These are phyloP conservation scores for Exophiala sp. DNA, from an alignment of 2,329 filamentous ascomycete genomes.

Conservation along the genomic window DNA sequence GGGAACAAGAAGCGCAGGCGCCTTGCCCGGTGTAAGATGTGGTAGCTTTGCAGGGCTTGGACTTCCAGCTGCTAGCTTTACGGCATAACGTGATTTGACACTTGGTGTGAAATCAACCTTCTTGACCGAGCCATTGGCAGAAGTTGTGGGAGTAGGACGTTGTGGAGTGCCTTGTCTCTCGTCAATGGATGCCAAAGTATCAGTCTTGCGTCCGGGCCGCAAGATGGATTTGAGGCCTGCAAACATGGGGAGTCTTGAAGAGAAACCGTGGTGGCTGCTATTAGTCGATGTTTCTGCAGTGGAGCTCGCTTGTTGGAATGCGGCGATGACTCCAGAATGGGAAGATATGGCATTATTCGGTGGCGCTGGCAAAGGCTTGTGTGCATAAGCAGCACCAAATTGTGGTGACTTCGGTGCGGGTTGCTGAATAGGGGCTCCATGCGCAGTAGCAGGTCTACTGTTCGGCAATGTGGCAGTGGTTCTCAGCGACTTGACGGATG, in stretches of 20 bases:
- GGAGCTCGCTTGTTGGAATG: background rate
- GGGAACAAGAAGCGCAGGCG: conserved; percentile 19
- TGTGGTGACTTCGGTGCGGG: background rate
- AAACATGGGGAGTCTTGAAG: conserved; percentile 46
- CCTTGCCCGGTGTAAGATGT: conserved; percentile 19
- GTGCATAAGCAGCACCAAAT: background rate
- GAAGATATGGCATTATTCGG: conserved; percentile 1
- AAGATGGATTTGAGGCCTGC: conserved; percentile 61
- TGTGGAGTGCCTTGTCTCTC: conserved; percentile 24
- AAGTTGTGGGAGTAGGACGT: conserved; percentile 35
- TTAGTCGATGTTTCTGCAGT: conserved; percentile 1
- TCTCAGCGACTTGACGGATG: conserved; percentile 52
- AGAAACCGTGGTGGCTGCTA: background rate
- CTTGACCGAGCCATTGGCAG: conserved; percentile 53
- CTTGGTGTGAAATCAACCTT: conserved; percentile 82
- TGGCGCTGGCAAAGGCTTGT: conserved; percentile 14
- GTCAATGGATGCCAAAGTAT: conserved; percentile 51
- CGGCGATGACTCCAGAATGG: background rate
- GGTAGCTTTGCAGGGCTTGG: conserved; percentile 42
- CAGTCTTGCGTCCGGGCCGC: conserved; percentile 47
- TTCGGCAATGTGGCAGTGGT: conserved; percentile 39
- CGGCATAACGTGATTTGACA: conserved; percentile 50
- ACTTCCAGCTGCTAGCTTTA: conserved; percentile 33
- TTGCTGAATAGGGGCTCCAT: conserved; percentile 4
- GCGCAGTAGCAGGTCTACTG: conserved; percentile 32